A percentile compares a stretch with the other conserved stretches of the same genome.
These are phyloP conservation scores for Suillus bovinus DNA, from an alignment of 768 basidiomycete genomes.

Conservation along the genomic window DNA sequence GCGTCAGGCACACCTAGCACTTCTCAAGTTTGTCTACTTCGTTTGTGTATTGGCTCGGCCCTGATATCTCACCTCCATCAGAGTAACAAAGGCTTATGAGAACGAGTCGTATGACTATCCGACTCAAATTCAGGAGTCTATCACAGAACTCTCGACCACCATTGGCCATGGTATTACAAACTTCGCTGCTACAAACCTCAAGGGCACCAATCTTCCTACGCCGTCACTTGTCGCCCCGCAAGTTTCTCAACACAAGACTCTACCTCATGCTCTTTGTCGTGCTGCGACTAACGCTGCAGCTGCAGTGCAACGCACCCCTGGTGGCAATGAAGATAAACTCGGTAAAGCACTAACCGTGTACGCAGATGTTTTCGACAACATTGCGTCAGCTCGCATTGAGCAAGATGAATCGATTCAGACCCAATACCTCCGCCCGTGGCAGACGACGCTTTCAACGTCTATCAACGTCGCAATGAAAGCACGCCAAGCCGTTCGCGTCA, in stretches of 20 bases:
- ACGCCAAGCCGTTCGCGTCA: slow-evolving; percentile 74
- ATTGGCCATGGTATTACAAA: slow-evolving; percentile 76
- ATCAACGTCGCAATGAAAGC: slow-evolving; percentile 94
- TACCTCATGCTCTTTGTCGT: slow-evolving; percentile 91
- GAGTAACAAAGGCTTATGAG: slow-evolving; percentile 88
- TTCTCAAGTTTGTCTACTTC: slow-evolving; percentile 63
- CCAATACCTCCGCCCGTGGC: slow-evolving; percentile 81
- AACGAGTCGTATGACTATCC: slow-evolving; percentile 90
- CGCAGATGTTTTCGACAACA: slow-evolving; percentile 81
- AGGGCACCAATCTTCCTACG: slow-evolving; percentile 83
- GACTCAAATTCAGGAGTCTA: slow-evolving; percentile 81
- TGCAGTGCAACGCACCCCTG: slow-evolving; percentile 44
- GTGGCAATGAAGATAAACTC: slow-evolving; percentile 63
- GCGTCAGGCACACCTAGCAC: slow-evolving; percentile 65
- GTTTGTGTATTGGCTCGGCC: not conserved
- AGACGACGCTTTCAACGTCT: slow-evolving; percentile 79
- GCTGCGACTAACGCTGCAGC: slow-evolving; percentile 66
- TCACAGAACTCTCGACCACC: slow-evolving; percentile 67
- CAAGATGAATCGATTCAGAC: slow-evolving; percentile 74
- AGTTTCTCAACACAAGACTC: slow-evolving; percentile 84
- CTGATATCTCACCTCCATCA: slow-evolving; percentile 27
- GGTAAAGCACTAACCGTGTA: slow-evolving; percentile 79
- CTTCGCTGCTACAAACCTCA: slow-evolving; percentile 86
- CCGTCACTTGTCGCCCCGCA: slow-evolving; percentile 59
- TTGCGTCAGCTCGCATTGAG: slow-evolving; percentile 71